Evolutionary conservation across 805 yeast species (phyloP), one percentile per base, ranked within the genome.

Genomic region (Wilhelminamyces savonicus): DNA sequence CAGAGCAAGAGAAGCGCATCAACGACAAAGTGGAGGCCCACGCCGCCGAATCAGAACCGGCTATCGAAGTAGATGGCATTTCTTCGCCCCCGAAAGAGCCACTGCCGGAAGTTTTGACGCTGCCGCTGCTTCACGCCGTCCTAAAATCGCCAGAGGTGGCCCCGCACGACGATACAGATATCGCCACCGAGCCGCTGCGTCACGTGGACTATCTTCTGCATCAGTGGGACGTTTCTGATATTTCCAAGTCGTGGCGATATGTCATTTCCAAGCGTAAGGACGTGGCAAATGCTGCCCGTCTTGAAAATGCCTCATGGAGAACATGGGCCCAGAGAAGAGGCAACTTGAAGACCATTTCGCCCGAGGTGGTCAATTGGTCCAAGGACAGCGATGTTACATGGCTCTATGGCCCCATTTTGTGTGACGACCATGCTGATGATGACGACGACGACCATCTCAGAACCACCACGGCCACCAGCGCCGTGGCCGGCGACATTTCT

Each of bases 381-480:
- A 92, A 94, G 58, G 99, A 92, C 47, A 80, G 82, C 35, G 99
- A 92, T 54, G 96, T 92, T 8, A 87, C 97, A 2, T 92, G 98
- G 98, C 71, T 92, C 10, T 92, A 90, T 59, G 99, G 99, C 1
- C 99, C 99, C 0, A 63, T 77, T 15, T 66, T 74, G 32, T 67
- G 66, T 34, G 77, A 71, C 32, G 64, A 60, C 17, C 56, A 48
- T 21, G 37, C 41, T 20, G 43, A 39, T 13, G 32, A 29, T 13
- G 49, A 44, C 18, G 46, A 43, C 21, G 50, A 43, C 17, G 47
- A 43, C 9, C 43, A 46, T 8, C 9, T 23, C 21, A 25, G 39
- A 13, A 38, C 41, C 13, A 48, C 49, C 21, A 59, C 64, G n/a
- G 68, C 66, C 2, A 52, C 64, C n/a, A 54, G 58, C 25, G 58